Percentiles rank a stretch among this genome's conserved stretches.
phyloP scores from a whole-genome alignment of 495 filamentous ascomycete genomes.

The Cercophora samala region DNA sequence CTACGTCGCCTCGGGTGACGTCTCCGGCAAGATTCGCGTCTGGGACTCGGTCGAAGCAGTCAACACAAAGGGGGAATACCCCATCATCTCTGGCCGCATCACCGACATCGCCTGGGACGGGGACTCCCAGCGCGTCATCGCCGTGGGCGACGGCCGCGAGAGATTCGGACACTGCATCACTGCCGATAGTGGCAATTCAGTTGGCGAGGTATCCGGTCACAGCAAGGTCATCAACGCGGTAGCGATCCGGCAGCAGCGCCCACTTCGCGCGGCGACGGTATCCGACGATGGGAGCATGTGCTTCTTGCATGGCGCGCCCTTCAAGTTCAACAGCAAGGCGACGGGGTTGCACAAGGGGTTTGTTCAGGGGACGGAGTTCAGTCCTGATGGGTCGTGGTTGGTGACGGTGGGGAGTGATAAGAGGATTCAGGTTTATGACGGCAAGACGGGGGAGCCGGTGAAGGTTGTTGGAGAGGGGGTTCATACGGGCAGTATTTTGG shows the following conservation, averaged over 20 bases:
- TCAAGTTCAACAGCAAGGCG: conserved; percentile 81
- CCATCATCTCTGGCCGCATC: conserved; percentile 90
- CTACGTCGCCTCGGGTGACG: conserved; percentile 92
- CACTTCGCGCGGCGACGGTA: conserved; percentile 83
- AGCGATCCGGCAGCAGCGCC: conserved; percentile 82
- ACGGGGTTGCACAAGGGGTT: conserved; percentile 80
- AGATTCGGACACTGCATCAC: conserved; percentile 92
- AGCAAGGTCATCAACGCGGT: conserved; percentile 87
- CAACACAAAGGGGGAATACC: conserved; percentile 79
- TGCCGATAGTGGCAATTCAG: conserved; percentile 91
- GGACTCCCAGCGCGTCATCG: conserved; percentile 92
- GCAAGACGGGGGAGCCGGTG: conserved; percentile 83
- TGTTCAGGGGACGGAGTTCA: conserved; percentile 83
- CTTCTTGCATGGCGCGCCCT: conserved; percentile 90
- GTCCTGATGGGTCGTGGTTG: conserved; percentile 78
- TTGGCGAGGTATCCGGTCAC: conserved; percentile 90
- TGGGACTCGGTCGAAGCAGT: conserved; percentile 75
- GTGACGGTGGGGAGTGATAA: conserved; percentile 88
- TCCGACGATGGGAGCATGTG: conserved; percentile 85
- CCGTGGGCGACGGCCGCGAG: conserved; percentile 92
- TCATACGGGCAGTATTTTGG: conserved; percentile 90
- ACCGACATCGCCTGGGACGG: conserved; percentile 98
- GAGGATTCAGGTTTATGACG: conserved; percentile 90
- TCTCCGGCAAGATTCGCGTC: conserved; percentile 75
- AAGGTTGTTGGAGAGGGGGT: conserved; percentile 71